These are phyloP conservation scores for Aulographum hederae DNA, from an alignment of 2,329 filamentous ascomycete genomes.

Conservation along the genomic window DNA sequence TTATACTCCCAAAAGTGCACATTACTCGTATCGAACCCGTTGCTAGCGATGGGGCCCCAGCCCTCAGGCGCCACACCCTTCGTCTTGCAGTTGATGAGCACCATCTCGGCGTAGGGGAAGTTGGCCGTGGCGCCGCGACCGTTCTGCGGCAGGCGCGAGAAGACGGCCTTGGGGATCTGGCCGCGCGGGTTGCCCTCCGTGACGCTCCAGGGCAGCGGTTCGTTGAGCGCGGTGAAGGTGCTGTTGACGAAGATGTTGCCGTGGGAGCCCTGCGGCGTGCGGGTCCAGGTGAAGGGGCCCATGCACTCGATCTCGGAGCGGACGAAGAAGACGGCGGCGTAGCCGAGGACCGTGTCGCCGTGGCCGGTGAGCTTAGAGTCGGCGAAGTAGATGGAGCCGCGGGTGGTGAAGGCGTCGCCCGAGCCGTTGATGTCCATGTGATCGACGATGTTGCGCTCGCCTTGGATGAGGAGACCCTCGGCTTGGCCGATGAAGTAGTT, in stretches of 20 bases:
- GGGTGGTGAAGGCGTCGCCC: constrained; percentile 8
- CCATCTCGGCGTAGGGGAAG: constrained; percentile 5
- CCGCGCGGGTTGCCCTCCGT: constrained; percentile 1
- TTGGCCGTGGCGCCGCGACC: constrained; percentile 1
- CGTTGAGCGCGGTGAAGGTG: constrained; percentile 1
- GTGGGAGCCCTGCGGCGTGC: constrained; percentile 5
- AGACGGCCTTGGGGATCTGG: constrained; percentile 3
- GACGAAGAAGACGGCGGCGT: constrained; percentile 5
- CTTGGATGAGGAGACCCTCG: constrained; percentile 6
- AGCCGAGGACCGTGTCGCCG: constrained; percentile 7
- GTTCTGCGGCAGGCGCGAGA: constrained; percentile 4
- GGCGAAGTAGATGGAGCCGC: constrained; percentile 6
- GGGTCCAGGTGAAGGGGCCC: constrained; percentile 5
- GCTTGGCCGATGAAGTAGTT: constrained; percentile 9
- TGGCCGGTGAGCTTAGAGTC: constrained; percentile 5
- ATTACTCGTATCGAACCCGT: constrained; percentile 3
- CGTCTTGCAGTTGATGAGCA: constrained; percentile 4
- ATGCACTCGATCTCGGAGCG: constrained; percentile 3
- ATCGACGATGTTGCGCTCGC: constrained; percentile 5
- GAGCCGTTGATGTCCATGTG: constrained; percentile 7
- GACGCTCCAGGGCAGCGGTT: constrained; percentile 4
- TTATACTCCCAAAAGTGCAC: constrained; percentile 5
- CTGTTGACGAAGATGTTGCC: constrained; percentile 7
- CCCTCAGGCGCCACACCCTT: constrained; percentile 4
- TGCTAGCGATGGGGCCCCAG: constrained; percentile 3